Base-by-base conservation (phyloP, 345 rosid genomes). In the Conringia planisiliqua region DNA sequence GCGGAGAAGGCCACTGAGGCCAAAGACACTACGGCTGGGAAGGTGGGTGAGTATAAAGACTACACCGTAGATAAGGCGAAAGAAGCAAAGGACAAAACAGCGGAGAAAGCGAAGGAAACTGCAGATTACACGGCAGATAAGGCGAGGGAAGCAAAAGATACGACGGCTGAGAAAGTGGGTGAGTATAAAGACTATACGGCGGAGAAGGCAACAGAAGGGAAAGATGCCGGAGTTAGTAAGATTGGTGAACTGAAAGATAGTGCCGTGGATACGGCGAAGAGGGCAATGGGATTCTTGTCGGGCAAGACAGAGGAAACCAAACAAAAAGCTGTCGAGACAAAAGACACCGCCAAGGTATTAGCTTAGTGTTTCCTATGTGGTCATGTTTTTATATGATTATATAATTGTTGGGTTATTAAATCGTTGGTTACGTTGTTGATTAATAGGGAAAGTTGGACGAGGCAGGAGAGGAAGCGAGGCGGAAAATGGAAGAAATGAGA, bases 231-330 rank as follows among this genome's bases (percentile, higher is more conserved):
- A 7, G 74, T 16, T 4, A 72, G 83, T 66, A 84, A 80, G 82
- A 72, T 81, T 0, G 79, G 76, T 0, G 88, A 71, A 43, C 52
- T 79, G 39, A 87, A 86, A 66, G 91, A 86, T 27, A 75, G 78
- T 13, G 87, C 92, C 0, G 85, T 84, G 26, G 95, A 68, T 22
- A 84, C 91, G 1, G 91, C 91, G 0, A 82, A 81, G 69, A 82
- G 80, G 62, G 89, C 92, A 3, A 71, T 81, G 88, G 90, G 68
- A 13, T 68, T 77, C 61, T 77, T 91, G 60, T 77, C 90, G 0
- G 86, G 85, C 11, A 89, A 84, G 77, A 82, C 82, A 30, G 91
- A 86, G 46, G 92, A 87, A 80, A 75, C 78, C 1, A 86, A 85
- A 62, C 79, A 86, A 51, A 84, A 83, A 76, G 78, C 87, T 0